Evolutionary conservation across 2,329 filamentous ascomycete genomes (phyloP).

Genomic region (Beauveria sp.): DNA sequence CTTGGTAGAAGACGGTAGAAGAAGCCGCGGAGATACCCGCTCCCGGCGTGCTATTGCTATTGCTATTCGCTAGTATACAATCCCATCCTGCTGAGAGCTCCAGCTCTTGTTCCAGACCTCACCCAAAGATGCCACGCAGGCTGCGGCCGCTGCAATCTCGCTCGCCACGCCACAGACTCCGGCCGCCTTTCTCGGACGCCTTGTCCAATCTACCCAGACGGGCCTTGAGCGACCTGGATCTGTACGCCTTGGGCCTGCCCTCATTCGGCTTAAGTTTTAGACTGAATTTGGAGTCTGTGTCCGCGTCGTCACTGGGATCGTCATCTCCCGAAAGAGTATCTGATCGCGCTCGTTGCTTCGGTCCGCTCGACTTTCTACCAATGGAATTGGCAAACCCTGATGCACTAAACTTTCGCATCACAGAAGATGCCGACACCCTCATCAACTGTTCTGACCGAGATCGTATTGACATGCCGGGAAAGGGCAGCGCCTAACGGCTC

Average conservation of each 20-base stretch:
- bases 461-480: slow-evolving; percentile 68
- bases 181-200: neutral
- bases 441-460: slow-evolving; percentile 64
- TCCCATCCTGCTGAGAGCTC: neutral
- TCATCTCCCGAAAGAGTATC: slow-evolving; percentile 1
- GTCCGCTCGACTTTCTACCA: slow-evolving; percentile 59
- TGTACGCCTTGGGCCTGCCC: neutral
- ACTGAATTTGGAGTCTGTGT: neutral
- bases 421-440: slow-evolving; percentile 69
- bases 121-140: slow-evolving; percentile 11
- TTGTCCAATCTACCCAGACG: slow-evolving; percentile 8
- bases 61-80: slow-evolving; percentile 7
- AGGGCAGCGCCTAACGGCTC: slow-evolving; percentile 73
- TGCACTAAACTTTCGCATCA: slow-evolving; percentile 83
- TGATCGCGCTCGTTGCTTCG: slow-evolving; percentile 20
- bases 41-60: slow-evolving; percentile 4
- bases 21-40: neutral
- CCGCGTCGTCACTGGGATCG: neutral
- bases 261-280: neutral
- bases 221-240: slow-evolving; percentile 8
- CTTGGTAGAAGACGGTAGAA: slow-evolving; percentile 5
- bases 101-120: neutral
- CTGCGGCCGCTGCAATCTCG: slow-evolving; percentile 10
- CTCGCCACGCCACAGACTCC: slow-evolving; percentile 6
- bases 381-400: slow-evolving; percentile 73